Evolutionary conservation across 768 basidiomycete genomes (phyloP), one percentile per base, ranked within the genome.

Genomic region (Amanita pseudoporphyria): DNA sequence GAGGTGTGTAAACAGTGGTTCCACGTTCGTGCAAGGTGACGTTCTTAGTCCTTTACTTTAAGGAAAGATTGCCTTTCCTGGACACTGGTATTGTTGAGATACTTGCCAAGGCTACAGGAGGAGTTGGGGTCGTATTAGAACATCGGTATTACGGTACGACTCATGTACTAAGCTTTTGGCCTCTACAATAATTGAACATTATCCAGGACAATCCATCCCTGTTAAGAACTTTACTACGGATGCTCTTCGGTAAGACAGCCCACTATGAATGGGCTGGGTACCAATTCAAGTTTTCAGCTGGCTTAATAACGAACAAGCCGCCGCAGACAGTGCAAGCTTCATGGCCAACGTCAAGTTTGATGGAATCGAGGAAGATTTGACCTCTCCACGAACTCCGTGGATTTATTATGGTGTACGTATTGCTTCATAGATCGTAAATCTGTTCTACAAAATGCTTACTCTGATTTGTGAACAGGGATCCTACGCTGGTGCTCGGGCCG

Each of bases 241-340:
- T 56, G 73, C 85, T 26, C 71, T 96, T 45, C 76, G 92, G 82
- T 83, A 58, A 51, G 60, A 55, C 5, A 21, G 51, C 51, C 19
- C 33, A 19, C n/a, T 24, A 35, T 5, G 10, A 45, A 32, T 46
- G 24, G 21, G 45, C 36, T 16, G 28, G 13, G 12, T 13, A 9
- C 16, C n/a, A 18, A 52, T 13, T 24, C 21, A 21, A 26, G 42
- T 26, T 30, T 30, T 26, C 53, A 89, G 88, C 16, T 98, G 85
- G 78, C 73, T 99, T 45, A 87, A 83, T 58, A 97, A 97, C 49
- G 85, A 77, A 12, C 94, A 97, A 61, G 74, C 93, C 2, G 78
- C 88, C 1, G 86, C 87, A 3, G 95, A 99, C 67, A 91, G 89
- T 36, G 93, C 92, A 3, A 79, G 86, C 64, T 96, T 99, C 61